Conservation (phyloP, 2,329 filamentous ascomycete genomes). For the Phaeophleospora eucalypticola region DNA sequence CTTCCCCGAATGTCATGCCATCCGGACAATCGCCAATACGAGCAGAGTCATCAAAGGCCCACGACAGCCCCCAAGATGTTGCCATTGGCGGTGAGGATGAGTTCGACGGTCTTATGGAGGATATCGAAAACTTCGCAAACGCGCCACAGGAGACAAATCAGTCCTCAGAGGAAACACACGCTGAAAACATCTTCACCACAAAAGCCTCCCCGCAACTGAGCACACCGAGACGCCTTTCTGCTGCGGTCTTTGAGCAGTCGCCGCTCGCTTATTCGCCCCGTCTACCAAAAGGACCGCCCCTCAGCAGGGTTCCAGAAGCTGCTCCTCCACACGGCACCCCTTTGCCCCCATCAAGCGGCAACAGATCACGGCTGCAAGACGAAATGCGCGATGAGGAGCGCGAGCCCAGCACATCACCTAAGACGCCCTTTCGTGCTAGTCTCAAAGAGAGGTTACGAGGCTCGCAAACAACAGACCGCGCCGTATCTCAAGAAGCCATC, state of each 20-base stretch:
- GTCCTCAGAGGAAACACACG: neutral
- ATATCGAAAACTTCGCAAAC: constrained; percentile 7
- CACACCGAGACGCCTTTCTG: neutral
- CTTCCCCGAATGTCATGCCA: neutral
- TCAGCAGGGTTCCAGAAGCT: no score
- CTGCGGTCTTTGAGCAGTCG: neutral
- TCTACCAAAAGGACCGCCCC: neutral
- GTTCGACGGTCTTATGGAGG: constrained; percentile 1
- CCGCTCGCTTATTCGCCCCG: neutral
- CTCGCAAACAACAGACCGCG: no score
- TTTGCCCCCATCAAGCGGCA: constrained; percentile 9
- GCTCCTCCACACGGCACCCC: neutral
- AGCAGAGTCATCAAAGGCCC: neutral
- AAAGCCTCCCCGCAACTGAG: neutral
- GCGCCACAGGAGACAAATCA: neutral
- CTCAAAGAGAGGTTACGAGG: neutral
- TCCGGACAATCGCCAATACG: neutral
- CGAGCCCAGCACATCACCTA: neutral
- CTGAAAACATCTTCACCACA: neutral
- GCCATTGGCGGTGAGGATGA: neutral
- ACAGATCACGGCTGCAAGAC: constrained; percentile 13
- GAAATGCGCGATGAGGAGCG: constrained; percentile 14
- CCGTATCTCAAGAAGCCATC: no score
- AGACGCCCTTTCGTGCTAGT: neutral
- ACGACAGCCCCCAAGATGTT: neutral